Conservation (phyloP, 192 early-diverging fungal genomes). For the Hyaloraphidium curvatum region DNA sequence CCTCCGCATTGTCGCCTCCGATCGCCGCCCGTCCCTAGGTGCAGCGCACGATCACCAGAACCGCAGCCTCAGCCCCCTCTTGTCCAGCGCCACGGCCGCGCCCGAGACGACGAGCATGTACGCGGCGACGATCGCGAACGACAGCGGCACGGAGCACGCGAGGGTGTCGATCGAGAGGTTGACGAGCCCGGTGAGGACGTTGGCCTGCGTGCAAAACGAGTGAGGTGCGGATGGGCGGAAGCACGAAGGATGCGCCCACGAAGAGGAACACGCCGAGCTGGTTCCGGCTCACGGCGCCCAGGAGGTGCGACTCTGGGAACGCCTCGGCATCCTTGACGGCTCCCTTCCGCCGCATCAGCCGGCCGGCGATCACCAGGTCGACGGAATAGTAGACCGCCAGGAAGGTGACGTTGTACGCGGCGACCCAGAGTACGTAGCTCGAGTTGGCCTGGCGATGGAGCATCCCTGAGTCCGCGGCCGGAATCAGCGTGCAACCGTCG, state of each 20-base stretch:
- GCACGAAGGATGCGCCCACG: slow-evolving; percentile 17
- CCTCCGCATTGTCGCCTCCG: too few species aligned
- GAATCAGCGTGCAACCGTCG: not conserved
- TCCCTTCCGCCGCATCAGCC: slow-evolving; percentile 10
- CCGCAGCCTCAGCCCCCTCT: too few species aligned
- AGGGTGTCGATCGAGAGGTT: slow-evolving; percentile 71
- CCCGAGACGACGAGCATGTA: slow-evolving; percentile 37
- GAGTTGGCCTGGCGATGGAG: slow-evolving; percentile 22
- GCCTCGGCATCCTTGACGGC: slow-evolving; percentile 28
- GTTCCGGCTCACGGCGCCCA: slow-evolving; percentile 58
- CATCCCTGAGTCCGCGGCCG: slow-evolving; percentile 14
- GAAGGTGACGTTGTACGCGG: slow-evolving; percentile 42
- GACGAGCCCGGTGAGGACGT: slow-evolving; percentile 66
- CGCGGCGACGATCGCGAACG: slow-evolving; percentile 22
- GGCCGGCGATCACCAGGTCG: slow-evolving; percentile 15
- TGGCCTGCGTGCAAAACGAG: slow-evolving; percentile 32
- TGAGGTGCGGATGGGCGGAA: not conserved
- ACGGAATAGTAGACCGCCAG: slow-evolving; percentile 39
- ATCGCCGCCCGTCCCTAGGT: too few species aligned
- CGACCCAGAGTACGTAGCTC: slow-evolving; percentile 61
- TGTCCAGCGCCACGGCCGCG: too few species aligned
- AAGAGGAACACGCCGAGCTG: slow-evolving; percentile 68
- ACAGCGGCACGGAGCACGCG: slow-evolving; percentile 17
- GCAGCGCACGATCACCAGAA: too few species aligned
- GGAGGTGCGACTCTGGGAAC: slow-evolving; percentile 28